Base-by-base conservation (phyloP, 2,329 filamentous ascomycete species). In the Cordyceps farinosa region DNA sequence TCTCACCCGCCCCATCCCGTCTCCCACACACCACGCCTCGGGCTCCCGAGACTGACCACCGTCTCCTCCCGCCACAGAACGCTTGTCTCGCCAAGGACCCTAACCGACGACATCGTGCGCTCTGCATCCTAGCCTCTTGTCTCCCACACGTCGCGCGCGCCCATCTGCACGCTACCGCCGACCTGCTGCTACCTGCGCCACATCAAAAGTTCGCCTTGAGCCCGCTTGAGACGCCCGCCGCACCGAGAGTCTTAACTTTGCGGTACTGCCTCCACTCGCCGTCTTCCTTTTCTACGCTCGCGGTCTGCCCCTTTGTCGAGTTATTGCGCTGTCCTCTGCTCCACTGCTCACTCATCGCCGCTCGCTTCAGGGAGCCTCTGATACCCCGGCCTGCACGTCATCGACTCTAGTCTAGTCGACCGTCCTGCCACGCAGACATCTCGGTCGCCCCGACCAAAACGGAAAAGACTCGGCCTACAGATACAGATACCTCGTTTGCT, bases 31-130 rank as follows among this genome's bases (percentile, higher is more conserved):
- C 27, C 38, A 15, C 34, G 10, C 30, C 22, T 55, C 32, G 50
- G 59, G 59, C 40, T 15, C 40, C 48, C 58, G 58, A 60, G 45
- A 61, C 58, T 29, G 36, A 51, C 27, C 48, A 44, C 36, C 55
- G 29, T 47, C 44, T 55, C 36, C 29, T 55, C 52, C 54, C 54
- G 42, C 54, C 11, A 34, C 17, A n/a, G 44, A 47, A 13, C 45
- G 30, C 22, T 38, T 29, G 36, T 36, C 48, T 34, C 48, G 11
- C 40, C 5, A 30, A 42, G 29, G 38, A 32, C 38, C 38, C 38
- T 55, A 44, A 44, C 38, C 22, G n/a, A 54, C 45, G 27, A 15
- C 45, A 4, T 15, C 10, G 45, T 48, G 27, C 45, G 45, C 45
- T 48, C 15, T 15, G 15, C 45, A 27, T 29, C 45, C 15, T 17